Conservation (phyloP, 192 early-diverging fungal genomes). For the Cladochytrium replicatum region DNA sequence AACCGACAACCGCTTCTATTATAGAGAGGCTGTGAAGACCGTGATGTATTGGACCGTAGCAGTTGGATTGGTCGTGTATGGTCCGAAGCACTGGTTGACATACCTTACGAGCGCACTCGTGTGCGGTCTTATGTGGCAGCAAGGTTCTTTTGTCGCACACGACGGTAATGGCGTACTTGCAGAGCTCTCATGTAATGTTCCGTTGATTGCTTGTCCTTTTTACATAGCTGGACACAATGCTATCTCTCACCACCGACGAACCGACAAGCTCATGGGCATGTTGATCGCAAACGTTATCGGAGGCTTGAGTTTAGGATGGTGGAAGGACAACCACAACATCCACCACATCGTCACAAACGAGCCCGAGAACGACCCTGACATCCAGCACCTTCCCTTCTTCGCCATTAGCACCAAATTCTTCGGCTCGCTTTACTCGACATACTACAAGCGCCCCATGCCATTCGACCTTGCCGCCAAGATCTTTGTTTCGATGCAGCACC, state of each 20-base stretch:
- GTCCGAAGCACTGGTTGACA: constrained; percentile 11
- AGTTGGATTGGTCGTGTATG: constrained; percentile 16
- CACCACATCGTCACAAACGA: constrained; percentile 96
- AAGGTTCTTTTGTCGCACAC: constrained; percentile 86
- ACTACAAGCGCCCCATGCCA: constrained; percentile 69
- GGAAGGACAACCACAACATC: constrained; percentile 95
- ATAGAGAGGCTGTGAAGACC: constrained; percentile 35
- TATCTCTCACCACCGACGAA: constrained; percentile 60
- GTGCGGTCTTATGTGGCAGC: constrained; percentile 61
- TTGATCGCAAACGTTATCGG: constrained; percentile 70
- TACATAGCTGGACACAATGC: constrained; percentile 76
- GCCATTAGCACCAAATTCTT: constrained; percentile 75
- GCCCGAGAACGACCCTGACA: constrained; percentile 91
- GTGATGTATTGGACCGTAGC: constrained; percentile 20
- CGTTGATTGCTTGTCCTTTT: not conserved
- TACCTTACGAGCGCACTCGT: constrained; percentile 16
- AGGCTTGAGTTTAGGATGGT: constrained; percentile 90
- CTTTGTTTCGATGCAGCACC: constrained; percentile 76
- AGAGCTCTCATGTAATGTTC: not conserved
- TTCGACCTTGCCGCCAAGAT: constrained; percentile 69
- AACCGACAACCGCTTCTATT: constrained; percentile 46
- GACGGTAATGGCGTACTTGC: constrained; percentile 37
- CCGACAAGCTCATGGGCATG: constrained; percentile 77
- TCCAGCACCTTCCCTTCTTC: constrained; percentile 95
- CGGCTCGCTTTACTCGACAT: constrained; percentile 76